Evolutionary conservation across 352 stramenopile genomes (phyloP).

Genomic region (Pythium grandisporangium): DNA sequence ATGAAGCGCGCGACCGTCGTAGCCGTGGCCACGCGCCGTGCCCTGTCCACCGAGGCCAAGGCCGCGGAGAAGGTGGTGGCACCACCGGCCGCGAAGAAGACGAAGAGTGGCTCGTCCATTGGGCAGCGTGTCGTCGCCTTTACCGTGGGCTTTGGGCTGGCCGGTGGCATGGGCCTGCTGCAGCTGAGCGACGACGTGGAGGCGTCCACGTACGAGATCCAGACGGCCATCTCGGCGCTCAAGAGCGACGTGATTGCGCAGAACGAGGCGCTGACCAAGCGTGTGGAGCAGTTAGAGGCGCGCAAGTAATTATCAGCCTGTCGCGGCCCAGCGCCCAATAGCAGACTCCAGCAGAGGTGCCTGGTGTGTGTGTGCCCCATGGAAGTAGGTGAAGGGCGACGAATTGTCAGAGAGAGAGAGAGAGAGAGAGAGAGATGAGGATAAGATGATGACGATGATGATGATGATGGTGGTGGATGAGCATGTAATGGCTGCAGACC

Average conservation of each 20-base stretch:
- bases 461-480: no score
- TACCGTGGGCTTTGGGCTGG: conserved; percentile 52
- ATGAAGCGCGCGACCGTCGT: no score
- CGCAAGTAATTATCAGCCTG: conserved; percentile 23
- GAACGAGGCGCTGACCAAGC: conserved; percentile 60
- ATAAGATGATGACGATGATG: no score
- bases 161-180: conserved; percentile 54
- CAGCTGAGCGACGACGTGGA: conserved; percentile 66
- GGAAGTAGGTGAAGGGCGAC: neutral
- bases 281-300: conserved; percentile 70
- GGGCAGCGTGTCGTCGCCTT: conserved; percentile 64
- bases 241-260: conserved; percentile 65
- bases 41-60: conserved; percentile 54
- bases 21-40: conserved; percentile 19
- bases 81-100: conserved; percentile 14
- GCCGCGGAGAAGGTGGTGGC: conserved; percentile 14
- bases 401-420: no score
- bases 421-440: no score
- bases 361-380: no score
- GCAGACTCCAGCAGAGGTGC: no score
- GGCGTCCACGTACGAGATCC: conserved; percentile 60
- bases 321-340: no score
- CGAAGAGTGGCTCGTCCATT: conserved; percentile 43
- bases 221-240: conserved; percentile 44
- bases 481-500: no score